Evolutionary conservation across 345 rosid species (phyloP), one percentile per base, ranked within the genome.

Genomic region (Boechera retrofracta): DNA sequence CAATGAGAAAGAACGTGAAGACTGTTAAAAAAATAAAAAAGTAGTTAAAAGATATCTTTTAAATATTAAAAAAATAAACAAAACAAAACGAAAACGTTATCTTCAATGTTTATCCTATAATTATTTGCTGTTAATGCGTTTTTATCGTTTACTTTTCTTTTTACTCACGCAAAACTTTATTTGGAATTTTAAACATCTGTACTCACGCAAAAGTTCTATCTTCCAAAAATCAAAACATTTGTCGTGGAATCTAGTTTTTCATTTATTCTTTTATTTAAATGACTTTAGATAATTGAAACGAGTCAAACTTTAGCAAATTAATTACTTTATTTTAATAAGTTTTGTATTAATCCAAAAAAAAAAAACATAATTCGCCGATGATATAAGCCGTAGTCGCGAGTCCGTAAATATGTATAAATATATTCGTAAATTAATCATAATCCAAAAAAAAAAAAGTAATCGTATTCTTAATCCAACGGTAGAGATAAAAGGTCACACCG

Each of bases 1-100:
- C 5, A 33, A 53, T 48, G 72, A 77, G 31, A 77, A 71, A 77
- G 73, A 77, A 77, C 57, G 68, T 72, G 81, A 77, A 65, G 32
- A 47, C 10, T 56, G 4, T 33, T 62, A 35, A 44, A 64, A 66
- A 57, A 26, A 12, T 26, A 41, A 36, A 8, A 63, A 18, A 21
- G 41, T 10, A 51, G 29, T 39, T 39, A 60, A 18, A 58, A 18
- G 7, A 60, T 16, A 52, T 10, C 2, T 62, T 62, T 38, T 8
- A 36, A 2, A 15, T 1, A 0, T 38, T 38, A 52, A 53, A 41
- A 1, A 62, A 54, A 16, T n/a, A 12, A 42, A 42, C 12, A 42
- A 42, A 42, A 36, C 15, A 0, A 56, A 69, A 61, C 28, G 52
- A 21, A 76, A 62, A 53, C 41, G 18, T 69, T 77, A 70, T 77